Evolutionary conservation across 164 flowering plant genomes (phyloP).

Genomic region (Nymphaea thermarum): DNA sequence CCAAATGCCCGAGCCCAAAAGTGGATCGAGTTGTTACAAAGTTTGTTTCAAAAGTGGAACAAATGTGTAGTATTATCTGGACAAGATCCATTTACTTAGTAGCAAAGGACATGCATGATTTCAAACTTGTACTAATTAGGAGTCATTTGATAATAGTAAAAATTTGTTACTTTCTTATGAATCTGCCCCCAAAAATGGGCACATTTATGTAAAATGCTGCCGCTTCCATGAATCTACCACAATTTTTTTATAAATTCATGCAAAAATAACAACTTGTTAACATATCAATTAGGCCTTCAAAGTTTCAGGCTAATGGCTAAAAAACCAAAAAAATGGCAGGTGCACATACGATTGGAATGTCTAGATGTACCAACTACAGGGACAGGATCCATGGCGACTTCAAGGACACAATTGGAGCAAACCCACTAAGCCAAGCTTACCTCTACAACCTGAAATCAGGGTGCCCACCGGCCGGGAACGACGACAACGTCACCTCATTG

Average conservation of each 20-base stretch:
- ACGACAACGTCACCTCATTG: slow-evolving; percentile 46
- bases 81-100: too few relatives aligned
- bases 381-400: slow-evolving; percentile 70
- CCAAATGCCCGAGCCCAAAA: too few relatives aligned
- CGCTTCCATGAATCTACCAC: too few relatives aligned
- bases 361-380: slow-evolving; percentile 62
- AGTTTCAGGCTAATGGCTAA: background rate
- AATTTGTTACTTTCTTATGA: too few relatives aligned
- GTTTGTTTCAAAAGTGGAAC: too few relatives aligned
- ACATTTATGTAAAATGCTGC: too few relatives aligned
- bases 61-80: too few relatives aligned
- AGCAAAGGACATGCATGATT: too few relatives aligned
- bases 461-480: slow-evolving; percentile 39
- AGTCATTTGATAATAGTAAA: background rate
- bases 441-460: slow-evolving; percentile 35
- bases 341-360: slow-evolving; percentile 86
- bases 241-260: background rate
- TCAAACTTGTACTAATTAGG: too few relatives aligned
- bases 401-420: slow-evolving; percentile 22
- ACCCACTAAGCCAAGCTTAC: slow-evolving; percentile 26
- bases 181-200: background rate
- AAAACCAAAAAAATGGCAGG: slow-evolving; percentile 23
- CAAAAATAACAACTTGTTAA: background rate
- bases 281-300: background rate
- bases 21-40: too few relatives aligned